Evolutionary conservation across 441 rosid species (phyloP), one percentile per base, ranked within the genome.

Genomic region (Lepidium campestre): DNA sequence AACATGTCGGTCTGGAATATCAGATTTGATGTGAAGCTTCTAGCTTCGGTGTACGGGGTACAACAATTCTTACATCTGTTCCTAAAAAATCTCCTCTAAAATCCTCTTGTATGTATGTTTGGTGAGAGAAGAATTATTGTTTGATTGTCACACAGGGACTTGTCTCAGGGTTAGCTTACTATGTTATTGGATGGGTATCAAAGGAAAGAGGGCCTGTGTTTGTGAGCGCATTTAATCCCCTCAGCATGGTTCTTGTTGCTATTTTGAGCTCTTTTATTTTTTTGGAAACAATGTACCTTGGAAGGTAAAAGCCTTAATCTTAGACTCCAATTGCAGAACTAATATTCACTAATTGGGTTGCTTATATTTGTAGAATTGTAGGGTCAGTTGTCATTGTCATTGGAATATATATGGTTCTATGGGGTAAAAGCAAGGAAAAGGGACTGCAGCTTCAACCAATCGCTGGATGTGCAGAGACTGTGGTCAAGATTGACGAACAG

Each of bases 401-500:
- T 56, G 98, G 98, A 23, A 77, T 93, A 49, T 90, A 85, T 75
- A 71, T 89, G 39, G 94, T 90, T 6, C 81, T 88, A 4, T 90
- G 98, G 97, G 97, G 98, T 29, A 93, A 90, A 75, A 65, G 81
- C 83, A 86, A 89, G 72, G 98, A 90, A 67, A 37, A 10, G 72
- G 72, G 40, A 73, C 70, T 31, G 47, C 32, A 54, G 44, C 82
- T 66, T 62, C 85, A 53, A 60, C 67, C 52, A 69, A 72, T 37
- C 59, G 5, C 23, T 23, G 57, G 37, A 9, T 68, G 60, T 29
- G 10, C 48, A 56, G 70, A 69, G 74, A 56, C 50, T 47, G 11
- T 68, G 27, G 41, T 47, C n/a, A 61, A 61, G 31, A 23, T 60
- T 25, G 73, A 65, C 9, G 62, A 73, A 29, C 58, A 45, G 23